Evolutionary conservation across 2,329 filamentous ascomycete species (phyloP), one percentile per base, ranked within the genome.

Genomic region (Thelonectria olida): DNA sequence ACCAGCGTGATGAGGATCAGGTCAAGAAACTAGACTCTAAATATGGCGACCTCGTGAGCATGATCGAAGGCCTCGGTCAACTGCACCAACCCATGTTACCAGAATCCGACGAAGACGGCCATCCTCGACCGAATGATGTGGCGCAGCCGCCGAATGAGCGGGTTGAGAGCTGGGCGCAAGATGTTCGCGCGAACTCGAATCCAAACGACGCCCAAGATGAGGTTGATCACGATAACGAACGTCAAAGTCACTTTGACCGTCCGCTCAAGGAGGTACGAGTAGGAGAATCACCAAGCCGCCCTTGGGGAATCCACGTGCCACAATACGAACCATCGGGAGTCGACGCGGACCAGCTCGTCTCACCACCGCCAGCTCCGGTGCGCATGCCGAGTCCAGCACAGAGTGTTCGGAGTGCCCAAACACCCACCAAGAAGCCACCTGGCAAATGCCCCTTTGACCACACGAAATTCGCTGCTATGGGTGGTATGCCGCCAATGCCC

Each of bases 1-100:
- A 97, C 74, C 92, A 97, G 78, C 90, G 88, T 76, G 95, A 94
- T 72, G 90, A 95, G 69, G 87, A 91, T 65, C 92, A 94, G 72
- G 92, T 97, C 73, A 88, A 89, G 67, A 92, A 96, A 77, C 83
- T 98, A 56, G 95, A 98, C 75, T 92, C 92, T 64, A 98, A 97
- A 76, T 98, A 97, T 75, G 93, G 93, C 66, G 95, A 90, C 74
- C 82, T 97, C 42, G 93, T 92, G 68, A 96, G 88, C 78, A 97
- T 98, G 95, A 96, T 98, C 63, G 90, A 96, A 75, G 93, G 93
- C 8, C 82, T 98, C 38, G 92, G 93, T 49, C 87, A 90, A 66
- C 92, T 96, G 69, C 95, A 98, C 74, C 91, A 96, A 74, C 90
- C 92, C 6, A 93, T 96, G 87, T 81, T 97, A 25, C 92, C 92